Evolutionary conservation across 805 yeast genomes (phyloP).

Genomic region (Saccharomycopsis vini): DNA sequence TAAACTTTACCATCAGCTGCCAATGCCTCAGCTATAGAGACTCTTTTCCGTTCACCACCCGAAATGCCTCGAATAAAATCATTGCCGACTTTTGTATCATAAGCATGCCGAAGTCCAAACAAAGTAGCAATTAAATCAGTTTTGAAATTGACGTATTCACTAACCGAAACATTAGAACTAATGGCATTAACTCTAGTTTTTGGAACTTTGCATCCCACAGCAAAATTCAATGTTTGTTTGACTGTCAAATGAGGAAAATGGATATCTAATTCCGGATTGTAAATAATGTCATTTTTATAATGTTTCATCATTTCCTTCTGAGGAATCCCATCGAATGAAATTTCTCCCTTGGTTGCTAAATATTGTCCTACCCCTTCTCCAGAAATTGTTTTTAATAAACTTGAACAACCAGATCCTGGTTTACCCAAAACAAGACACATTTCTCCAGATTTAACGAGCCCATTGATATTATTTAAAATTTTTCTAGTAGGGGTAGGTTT

Average conservation of each 20-base stretch:
- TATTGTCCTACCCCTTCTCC: slow-evolving; percentile 35
- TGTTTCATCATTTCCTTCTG: slow-evolving; percentile 38
- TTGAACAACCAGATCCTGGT: slow-evolving; percentile 62
- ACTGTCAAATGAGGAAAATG: slow-evolving; percentile 46
- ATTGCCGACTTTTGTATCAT: slow-evolving; percentile 51
- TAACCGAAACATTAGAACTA: slow-evolving; percentile 32
- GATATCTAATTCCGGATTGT: slow-evolving; percentile 42
- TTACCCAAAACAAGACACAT: slow-evolving; percentile 45
- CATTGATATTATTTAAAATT: slow-evolving; percentile 34
- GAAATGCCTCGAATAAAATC: slow-evolving; percentile 65
- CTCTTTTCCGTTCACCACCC: slow-evolving; percentile 83
- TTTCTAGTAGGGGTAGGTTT: slow-evolving; percentile 24
- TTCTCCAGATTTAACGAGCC: slow-evolving; percentile 40
- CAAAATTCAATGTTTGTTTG: slow-evolving; percentile 42
- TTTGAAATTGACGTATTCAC: slow-evolving; percentile 30
- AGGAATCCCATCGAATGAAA: slow-evolving; percentile 41
- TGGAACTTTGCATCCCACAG: slow-evolving; percentile 42
- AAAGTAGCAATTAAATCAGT: slow-evolving; percentile 35
- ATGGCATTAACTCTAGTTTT: slow-evolving; percentile 34
- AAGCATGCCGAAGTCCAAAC: slow-evolving; percentile 54
- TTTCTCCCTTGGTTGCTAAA: slow-evolving; percentile 30
- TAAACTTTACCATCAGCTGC: slow-evolving; percentile 55
- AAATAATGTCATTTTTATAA: slow-evolving; percentile 41
- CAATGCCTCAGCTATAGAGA: slow-evolving; percentile 71
- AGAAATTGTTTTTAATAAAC: slow-evolving; percentile 38